Conservation (phyloP, 2,329 filamentous ascomycete genomes). For the Pleurostoma richardsiae region DNA sequence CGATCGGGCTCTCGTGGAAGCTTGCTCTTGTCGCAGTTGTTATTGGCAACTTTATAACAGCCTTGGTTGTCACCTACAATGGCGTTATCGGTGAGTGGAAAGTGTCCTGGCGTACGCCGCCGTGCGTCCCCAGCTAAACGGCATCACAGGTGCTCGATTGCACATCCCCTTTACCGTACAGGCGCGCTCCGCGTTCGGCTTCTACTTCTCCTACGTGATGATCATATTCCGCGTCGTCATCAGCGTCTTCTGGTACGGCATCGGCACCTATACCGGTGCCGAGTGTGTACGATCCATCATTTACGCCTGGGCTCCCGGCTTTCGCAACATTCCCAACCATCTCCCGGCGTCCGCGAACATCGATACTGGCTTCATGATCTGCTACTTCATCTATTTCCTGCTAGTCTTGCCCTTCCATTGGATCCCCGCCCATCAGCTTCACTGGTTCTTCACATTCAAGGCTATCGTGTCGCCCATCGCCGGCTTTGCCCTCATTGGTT, state of each 20-base stretch:
- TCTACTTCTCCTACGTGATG: constrained; percentile 24
- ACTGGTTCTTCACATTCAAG: constrained; percentile 17
- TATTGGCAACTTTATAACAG: constrained; percentile 8
- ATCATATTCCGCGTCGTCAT: constrained; percentile 25
- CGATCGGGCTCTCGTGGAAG: constrained; percentile 1
- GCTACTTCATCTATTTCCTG: constrained; percentile 19
- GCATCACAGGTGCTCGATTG: constrained; percentile 11
- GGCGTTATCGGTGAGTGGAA: constrained; percentile 11
- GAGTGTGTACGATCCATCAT: constrained; percentile 6
- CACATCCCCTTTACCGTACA: constrained; percentile 28
- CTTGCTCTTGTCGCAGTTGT: constrained; percentile 4
- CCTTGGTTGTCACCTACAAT: constrained; percentile 10
- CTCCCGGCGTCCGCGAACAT: constrained; percentile 30
- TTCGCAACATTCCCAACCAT: constrained; percentile 32
- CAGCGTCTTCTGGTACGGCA: constrained; percentile 30
- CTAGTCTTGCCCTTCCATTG: constrained; percentile 19
- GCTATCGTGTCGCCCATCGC: constrained; percentile 11
- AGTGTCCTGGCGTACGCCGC: not conserved
- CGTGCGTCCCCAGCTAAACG: not conserved
- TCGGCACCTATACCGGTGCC: constrained; percentile 22
- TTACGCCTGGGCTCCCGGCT: constrained; percentile 32
- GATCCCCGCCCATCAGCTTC: constrained; percentile 20
- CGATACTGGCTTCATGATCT: constrained; percentile 15
- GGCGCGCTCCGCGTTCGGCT: constrained; percentile 28
- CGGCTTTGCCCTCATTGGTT: constrained; percentile 14